Conservation (phyloP, 257 asterid genomes). For the Nyctanthes arbortristis region DNA sequence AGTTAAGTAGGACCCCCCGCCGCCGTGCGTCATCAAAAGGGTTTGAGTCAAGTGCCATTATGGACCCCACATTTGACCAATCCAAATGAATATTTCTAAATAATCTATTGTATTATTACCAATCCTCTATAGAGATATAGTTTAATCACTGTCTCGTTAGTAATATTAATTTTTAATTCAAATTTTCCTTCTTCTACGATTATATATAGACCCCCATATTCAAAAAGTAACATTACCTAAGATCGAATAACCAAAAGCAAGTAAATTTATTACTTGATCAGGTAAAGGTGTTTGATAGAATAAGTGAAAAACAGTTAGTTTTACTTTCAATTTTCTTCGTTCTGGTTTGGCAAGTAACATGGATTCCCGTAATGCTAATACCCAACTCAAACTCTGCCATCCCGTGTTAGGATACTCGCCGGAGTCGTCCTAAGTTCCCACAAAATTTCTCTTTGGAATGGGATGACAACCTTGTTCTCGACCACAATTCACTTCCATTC, state of each 20-base stretch:
- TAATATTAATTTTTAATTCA: background rate
- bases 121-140: background rate
- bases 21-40: background rate
- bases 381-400: background rate
- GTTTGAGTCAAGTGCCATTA: background rate
- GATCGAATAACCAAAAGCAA: background rate
- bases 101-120: background rate
- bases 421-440: background rate
- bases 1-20: background rate
- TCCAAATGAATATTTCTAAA: background rate
- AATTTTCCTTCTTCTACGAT: background rate
- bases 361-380: background rate
- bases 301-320: background rate
- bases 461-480: background rate
- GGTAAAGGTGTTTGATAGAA: background rate
- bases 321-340: background rate
- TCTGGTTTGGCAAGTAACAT: too few relatives aligned
- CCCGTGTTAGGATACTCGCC: background rate
- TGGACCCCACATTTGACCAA: background rate
- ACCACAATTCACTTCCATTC: constrained; percentile 21
- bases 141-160: background rate
- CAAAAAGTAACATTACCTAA: background rate
- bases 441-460: background rate
- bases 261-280: too few relatives aligned
- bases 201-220: background rate